Percentiles rank a stretch among this genome's conserved stretches.
Evolutionary conservation across 208 protist species (phyloP).

Genomic region (Leptomonas pyrrhocoris): DNA sequence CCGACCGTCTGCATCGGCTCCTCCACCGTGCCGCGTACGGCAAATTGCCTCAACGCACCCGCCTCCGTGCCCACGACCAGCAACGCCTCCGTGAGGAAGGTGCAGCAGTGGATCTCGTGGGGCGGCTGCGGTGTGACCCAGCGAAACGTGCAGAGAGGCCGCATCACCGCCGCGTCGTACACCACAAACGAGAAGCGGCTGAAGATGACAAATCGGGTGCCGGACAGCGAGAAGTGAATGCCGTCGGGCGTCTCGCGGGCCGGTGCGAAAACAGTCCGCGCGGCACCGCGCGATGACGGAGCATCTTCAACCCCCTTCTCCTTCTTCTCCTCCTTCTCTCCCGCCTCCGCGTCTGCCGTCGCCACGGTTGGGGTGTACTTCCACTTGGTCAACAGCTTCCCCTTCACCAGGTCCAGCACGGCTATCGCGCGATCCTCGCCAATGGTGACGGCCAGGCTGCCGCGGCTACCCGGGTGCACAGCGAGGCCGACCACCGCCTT

Average conservation of each 20-base stretch:
- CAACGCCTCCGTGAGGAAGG: conserved; percentile 37
- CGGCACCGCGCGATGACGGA: neutral
- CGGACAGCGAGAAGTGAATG: conserved; percentile 58
- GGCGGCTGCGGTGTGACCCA: conserved; percentile 38
- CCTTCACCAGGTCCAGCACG: conserved; percentile 63
- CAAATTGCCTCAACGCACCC: conserved; percentile 29
- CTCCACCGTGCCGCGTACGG: neutral
- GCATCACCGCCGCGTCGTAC: conserved; percentile 53
- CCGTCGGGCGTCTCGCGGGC: conserved; percentile 44
- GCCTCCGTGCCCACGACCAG: conserved; percentile 71
- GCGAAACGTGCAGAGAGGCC: conserved; percentile 27
- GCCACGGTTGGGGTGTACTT: conserved; percentile 47
- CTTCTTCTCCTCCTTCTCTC: neutral
- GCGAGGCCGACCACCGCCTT: conserved; percentile 45
- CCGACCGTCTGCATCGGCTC: neutral
- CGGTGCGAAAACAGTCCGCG: conserved; percentile 7
- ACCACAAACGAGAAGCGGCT: conserved; percentile 59
- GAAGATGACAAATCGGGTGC: conserved; percentile 46
- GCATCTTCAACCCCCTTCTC: conserved; percentile 1
- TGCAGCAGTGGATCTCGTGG: conserved; percentile 56
- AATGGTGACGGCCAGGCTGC: conserved; percentile 56
- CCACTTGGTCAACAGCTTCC: conserved; percentile 77
- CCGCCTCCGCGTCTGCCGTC: neutral
- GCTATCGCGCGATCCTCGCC: conserved; percentile 64
- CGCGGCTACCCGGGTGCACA: conserved; percentile 57